These are phyloP conservation scores for Ceraceosorus bombacis DNA, from an alignment of 1,284 basidiomycete species.

Conservation along the genomic window DNA sequence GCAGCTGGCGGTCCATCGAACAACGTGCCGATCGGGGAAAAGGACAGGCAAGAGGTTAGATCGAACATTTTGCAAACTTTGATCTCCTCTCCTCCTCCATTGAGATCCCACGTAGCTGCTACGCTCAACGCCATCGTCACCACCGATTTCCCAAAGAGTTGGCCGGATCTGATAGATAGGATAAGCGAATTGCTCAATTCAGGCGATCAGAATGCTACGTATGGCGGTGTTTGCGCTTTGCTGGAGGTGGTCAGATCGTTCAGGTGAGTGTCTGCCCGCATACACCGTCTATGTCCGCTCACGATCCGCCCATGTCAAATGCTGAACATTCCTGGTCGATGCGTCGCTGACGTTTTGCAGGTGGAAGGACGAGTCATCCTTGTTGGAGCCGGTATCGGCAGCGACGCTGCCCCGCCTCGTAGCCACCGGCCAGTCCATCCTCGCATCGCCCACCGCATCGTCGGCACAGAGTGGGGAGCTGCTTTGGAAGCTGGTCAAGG, in stretches of 20 bases:
- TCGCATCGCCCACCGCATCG: slow-evolving; percentile 29
- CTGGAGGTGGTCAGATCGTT: slow-evolving; percentile 42
- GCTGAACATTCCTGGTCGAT: background rate
- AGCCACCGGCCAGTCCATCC: slow-evolving; percentile 25
- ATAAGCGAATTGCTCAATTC: slow-evolving; percentile 32
- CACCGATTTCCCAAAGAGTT: slow-evolving; percentile 38
- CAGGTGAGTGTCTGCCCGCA: slow-evolving; percentile 11
- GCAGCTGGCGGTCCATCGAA: slow-evolving; percentile 7
- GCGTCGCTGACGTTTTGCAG: background rate
- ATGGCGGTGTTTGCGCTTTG: slow-evolving; percentile 39
- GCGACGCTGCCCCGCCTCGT: slow-evolving; percentile 39
- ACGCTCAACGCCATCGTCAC: slow-evolving; percentile 33
- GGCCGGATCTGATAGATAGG: slow-evolving; percentile 41
- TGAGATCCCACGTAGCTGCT: slow-evolving; percentile 36
- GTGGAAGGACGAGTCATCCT: slow-evolving; percentile 34
- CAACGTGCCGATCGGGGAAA: slow-evolving; percentile 19
- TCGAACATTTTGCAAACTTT: slow-evolving; percentile 30
- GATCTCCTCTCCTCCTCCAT: slow-evolving; percentile 23
- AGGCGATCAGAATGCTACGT: slow-evolving; percentile 25
- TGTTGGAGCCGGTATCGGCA: slow-evolving; percentile 37
- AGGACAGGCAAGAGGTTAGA: slow-evolving; percentile 32
- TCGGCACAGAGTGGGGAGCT: slow-evolving; percentile 38
- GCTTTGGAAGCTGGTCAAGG: slow-evolving; percentile 42
- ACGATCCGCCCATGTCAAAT: background rate
- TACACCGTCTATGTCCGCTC: background rate